These are phyloP conservation scores for Botryosphaeria dothidea DNA, from an alignment of 2,329 filamentous ascomycete species.

Conservation along the genomic window DNA sequence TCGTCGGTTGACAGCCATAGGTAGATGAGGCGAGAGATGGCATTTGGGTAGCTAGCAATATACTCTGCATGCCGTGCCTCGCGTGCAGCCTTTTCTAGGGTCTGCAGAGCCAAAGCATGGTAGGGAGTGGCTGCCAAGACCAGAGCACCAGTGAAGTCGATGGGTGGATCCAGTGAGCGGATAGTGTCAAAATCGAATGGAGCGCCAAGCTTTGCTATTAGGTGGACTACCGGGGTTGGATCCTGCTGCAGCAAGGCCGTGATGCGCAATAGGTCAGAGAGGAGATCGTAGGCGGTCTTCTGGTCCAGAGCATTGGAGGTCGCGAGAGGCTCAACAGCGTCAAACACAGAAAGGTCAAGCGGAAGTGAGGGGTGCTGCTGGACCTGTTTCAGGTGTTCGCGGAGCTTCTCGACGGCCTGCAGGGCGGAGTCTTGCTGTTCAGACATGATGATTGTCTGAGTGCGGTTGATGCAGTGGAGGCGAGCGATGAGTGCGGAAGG, in stretches of 20 bases:
- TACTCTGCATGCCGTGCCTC: constrained; percentile 57
- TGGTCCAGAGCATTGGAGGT: constrained; percentile 26
- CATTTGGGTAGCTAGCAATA: constrained; percentile 57
- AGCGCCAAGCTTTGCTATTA: constrained; percentile 52
- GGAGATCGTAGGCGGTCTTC: constrained; percentile 33
- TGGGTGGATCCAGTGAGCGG: constrained; percentile 40
- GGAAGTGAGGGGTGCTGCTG: constrained; percentile 45
- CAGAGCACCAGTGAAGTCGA: constrained; percentile 57
- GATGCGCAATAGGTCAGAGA: constrained; percentile 51
- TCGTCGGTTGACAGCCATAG: constrained; percentile 60
- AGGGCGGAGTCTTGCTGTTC: neutral
- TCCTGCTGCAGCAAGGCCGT: constrained; percentile 59
- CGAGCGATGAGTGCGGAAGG: neutral
- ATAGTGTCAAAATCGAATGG: constrained; percentile 44
- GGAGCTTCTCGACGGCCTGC: constrained; percentile 26
- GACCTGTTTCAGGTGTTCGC: constrained; percentile 47
- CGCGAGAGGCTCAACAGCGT: constrained; percentile 49
- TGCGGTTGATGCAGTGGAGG: neutral
- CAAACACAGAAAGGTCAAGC: constrained; percentile 52
- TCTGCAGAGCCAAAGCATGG: constrained; percentile 56
- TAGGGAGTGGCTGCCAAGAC: constrained; percentile 50
- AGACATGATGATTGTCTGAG: neutral
- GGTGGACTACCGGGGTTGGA: constrained; percentile 55
- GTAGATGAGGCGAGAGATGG: constrained; percentile 56
- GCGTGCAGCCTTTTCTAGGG: constrained; percentile 58